A percentile compares a stretch with the other conserved stretches of the same genome.
Conservation (phyloP, 2,329 filamentous ascomycete genomes). For the Claviceps spartinae region DNA sequence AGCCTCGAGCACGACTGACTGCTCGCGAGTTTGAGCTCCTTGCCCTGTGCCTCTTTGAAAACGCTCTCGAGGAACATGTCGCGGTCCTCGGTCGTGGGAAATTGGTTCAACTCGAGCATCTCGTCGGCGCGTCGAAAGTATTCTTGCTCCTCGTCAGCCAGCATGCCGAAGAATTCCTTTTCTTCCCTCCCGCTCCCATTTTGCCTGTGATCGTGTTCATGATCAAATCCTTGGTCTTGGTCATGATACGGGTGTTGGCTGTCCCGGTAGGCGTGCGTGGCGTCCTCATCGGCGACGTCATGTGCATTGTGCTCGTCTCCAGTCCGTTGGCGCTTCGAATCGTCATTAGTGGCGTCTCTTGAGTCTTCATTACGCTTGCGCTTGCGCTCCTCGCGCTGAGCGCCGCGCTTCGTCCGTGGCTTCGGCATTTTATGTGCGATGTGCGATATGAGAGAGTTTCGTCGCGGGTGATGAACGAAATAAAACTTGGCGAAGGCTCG, state of each 20-base stretch:
- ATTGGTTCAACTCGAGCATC: conserved; percentile 80
- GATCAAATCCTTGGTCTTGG: not conserved
- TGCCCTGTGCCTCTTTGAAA: conserved; percentile 73
- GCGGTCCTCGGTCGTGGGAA: conserved; percentile 61
- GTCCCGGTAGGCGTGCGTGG: not conserved
- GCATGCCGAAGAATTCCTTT: conserved; percentile 79
- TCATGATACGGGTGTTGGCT: conserved; percentile 13
- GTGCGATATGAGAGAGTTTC: conserved; percentile 7
- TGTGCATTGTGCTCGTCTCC: conserved; percentile 7
- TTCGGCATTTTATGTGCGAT: conserved; percentile 26
- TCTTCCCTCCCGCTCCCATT: conserved; percentile 27
- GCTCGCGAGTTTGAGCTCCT: conserved; percentile 90
- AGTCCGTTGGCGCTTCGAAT: conserved; percentile 15
- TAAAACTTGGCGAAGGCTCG: not conserved
- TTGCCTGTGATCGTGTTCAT: not conserved
- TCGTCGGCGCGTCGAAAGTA: conserved; percentile 88
- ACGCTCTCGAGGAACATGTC: conserved; percentile 65
- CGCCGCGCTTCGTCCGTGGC: conserved; percentile 28
- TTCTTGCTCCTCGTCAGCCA: conserved; percentile 86
- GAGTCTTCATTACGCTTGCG: conserved; percentile 20
- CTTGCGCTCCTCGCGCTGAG: conserved; percentile 26
- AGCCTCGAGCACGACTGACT: conserved; percentile 90
- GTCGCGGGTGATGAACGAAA: not conserved
- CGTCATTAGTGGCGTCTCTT: conserved; percentile 6
- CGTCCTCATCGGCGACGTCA: not conserved